phyloP scores from a whole-genome alignment of 2,329 filamentous ascomycete genomes.

The Fusarium falciforme region DNA sequence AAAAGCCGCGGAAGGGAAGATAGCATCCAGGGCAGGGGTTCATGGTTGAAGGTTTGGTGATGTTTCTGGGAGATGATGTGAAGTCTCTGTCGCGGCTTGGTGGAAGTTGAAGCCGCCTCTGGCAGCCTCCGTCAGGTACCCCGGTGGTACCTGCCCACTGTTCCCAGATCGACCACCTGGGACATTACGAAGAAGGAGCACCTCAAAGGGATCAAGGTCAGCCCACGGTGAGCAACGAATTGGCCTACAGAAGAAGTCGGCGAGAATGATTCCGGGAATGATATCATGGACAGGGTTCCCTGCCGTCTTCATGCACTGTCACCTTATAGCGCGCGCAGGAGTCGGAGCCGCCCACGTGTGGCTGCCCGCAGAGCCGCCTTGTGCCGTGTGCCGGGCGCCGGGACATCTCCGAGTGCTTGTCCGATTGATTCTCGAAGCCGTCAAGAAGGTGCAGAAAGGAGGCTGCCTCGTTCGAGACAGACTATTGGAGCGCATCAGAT shows the following conservation, averaged over 20 bases:
- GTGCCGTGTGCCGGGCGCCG: constrained; percentile 2
- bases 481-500: constrained; percentile 41
- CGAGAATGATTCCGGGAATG: constrained; percentile 23
- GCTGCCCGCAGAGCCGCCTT: background rate
- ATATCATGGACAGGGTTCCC: constrained; percentile 31
- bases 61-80: background rate
- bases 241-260: background rate
- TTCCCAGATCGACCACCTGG: background rate
- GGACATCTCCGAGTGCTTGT: background rate
- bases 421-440: constrained; percentile 21
- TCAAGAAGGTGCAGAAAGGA: background rate
- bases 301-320: constrained; percentile 13
- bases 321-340: background rate
- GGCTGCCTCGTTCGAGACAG: background rate
- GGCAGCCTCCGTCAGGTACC: background rate
- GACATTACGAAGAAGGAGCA: background rate
- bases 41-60: background rate
- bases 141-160: background rate
- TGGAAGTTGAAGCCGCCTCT: background rate
- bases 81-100: background rate
- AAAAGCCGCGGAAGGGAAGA: background rate
- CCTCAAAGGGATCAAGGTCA: background rate
- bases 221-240: background rate
- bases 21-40: background rate
- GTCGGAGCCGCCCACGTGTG: constrained; percentile 2